Conservation (phyloP, 192 early-diverging fungal genomes). For the Cetraspora pellucida region DNA sequence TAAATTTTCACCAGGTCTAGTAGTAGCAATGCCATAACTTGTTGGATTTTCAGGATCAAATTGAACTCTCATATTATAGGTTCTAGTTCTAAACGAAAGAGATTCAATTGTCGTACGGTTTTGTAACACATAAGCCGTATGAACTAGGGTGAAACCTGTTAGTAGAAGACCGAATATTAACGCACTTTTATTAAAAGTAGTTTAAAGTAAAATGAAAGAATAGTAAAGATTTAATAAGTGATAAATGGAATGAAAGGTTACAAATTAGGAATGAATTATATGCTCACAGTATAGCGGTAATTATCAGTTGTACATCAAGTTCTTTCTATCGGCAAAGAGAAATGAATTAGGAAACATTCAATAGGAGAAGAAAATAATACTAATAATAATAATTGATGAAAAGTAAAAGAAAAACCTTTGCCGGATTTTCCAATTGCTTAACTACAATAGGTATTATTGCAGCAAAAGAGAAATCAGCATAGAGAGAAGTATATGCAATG, state of each 20-base stretch:
- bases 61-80: conserved; percentile 17
- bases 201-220: not conserved
- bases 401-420: conserved; percentile 5
- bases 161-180: conserved; percentile 51
- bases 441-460: conserved; percentile 37
- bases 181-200: not conserved
- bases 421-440: conserved; percentile 5
- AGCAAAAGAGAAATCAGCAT: conserved; percentile 33
- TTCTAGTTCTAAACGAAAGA: conserved; percentile 7
- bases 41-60: conserved; percentile 33
- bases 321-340: conserved; percentile 30
- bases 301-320: conserved; percentile 24
- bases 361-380: not conserved
- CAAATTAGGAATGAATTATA: not conserved
- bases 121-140: conserved; percentile 49
- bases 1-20: conserved; percentile 43
- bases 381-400: not conserved
- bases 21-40: conserved; percentile 38
- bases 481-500: conserved; percentile 37
- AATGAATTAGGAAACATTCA: not conserved
- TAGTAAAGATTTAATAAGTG: not conserved
- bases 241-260: not conserved
- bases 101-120: conserved; percentile 61
- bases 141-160: conserved; percentile 52
- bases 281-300: conserved; percentile 18